Evolutionary conservation across 768 basidiomycete species (phyloP).

Genomic region (Cantharellus cinnabarinus): DNA sequence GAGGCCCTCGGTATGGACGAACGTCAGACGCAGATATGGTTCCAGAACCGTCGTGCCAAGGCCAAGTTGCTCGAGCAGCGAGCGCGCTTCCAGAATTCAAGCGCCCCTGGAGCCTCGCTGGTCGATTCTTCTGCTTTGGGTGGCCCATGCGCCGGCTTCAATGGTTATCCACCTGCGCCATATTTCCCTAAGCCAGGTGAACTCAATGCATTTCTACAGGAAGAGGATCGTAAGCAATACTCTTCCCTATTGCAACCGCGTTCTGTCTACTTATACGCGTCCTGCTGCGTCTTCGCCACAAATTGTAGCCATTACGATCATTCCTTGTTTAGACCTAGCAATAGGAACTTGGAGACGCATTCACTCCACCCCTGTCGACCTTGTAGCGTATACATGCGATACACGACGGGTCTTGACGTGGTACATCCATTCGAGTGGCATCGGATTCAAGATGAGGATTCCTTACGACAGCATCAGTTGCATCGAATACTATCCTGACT

Average conservation of each 20-base stretch:
- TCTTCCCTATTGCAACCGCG: not conserved
- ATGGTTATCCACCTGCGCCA: not conserved
- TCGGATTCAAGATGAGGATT: slow-evolving; percentile 72
- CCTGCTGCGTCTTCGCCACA: slow-evolving; percentile 1
- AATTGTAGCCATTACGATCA: slow-evolving; percentile 44
- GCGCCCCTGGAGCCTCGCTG: not conserved
- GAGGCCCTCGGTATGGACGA: slow-evolving; percentile 61
- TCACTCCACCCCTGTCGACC: slow-evolving; percentile 31
- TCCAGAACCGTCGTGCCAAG: slow-evolving; percentile 73
- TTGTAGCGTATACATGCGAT: slow-evolving; percentile 60
- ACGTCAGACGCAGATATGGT: slow-evolving; percentile 79
- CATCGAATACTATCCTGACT: slow-evolving; percentile 18
- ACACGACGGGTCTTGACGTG: slow-evolving; percentile 44
- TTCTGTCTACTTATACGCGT: not conserved
- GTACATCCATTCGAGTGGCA: slow-evolving; percentile 55
- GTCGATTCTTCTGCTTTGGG: slow-evolving; percentile 7
- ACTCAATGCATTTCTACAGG: slow-evolving; percentile 43
- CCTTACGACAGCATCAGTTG: slow-evolving; percentile 27
- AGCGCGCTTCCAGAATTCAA: not conserved
- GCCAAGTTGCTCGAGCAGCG: slow-evolving; percentile 40
- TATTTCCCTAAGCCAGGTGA: not conserved
- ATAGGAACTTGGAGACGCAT: slow-evolving; percentile 69
- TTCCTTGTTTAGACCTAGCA: slow-evolving; percentile 52
- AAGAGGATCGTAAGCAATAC: slow-evolving; percentile 44
- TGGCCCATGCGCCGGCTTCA: slow-evolving; percentile 33